phyloP scores from a whole-genome alignment of 108 stramenopile species.

The Conticribra guillardii region DNA sequence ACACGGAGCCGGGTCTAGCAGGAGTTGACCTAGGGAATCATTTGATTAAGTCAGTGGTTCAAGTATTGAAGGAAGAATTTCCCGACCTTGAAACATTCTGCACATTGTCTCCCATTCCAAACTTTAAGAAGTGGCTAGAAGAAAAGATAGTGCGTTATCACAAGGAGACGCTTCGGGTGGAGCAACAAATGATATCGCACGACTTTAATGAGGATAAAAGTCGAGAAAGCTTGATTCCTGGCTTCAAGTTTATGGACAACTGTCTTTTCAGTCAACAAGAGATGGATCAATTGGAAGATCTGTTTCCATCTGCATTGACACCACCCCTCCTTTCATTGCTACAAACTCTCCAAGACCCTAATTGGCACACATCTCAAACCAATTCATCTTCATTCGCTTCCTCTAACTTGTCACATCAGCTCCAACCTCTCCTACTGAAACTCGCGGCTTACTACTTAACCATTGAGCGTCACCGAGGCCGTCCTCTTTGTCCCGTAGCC shows the following conservation, averaged over 20 bases:
- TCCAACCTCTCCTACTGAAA: slow-evolving; percentile 64
- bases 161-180: slow-evolving; percentile 9
- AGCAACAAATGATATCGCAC: too few relatives aligned
- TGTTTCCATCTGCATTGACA: slow-evolving; percentile 20
- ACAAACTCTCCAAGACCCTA: slow-evolving; percentile 15
- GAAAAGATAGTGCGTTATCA: slow-evolving; percentile 50
- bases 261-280: slow-evolving; percentile 48
- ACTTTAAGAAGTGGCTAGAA: slow-evolving; percentile 85
- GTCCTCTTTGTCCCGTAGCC: slow-evolving; percentile 83
- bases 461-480: slow-evolving; percentile 68
- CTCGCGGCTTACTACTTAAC: slow-evolving; percentile 74
- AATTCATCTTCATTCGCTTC: background rate
- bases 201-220: too few relatives aligned
- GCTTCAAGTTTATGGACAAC: slow-evolving; percentile 27
- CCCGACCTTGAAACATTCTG: slow-evolving; percentile 71
- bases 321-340: slow-evolving; percentile 20
- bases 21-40: slow-evolving; percentile 92
- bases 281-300: slow-evolving; percentile 14
- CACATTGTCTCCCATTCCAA: slow-evolving; percentile 90
- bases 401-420: slow-evolving; percentile 16
- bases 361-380: slow-evolving; percentile 12
- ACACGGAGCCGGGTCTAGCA: slow-evolving; percentile 75
- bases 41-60: slow-evolving; percentile 84
- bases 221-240: too few relatives aligned
- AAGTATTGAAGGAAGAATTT: slow-evolving; percentile 57